phyloP scores from a whole-genome alignment of 2,329 filamentous ascomycete species.

The Ophiostoma sp. region DNA sequence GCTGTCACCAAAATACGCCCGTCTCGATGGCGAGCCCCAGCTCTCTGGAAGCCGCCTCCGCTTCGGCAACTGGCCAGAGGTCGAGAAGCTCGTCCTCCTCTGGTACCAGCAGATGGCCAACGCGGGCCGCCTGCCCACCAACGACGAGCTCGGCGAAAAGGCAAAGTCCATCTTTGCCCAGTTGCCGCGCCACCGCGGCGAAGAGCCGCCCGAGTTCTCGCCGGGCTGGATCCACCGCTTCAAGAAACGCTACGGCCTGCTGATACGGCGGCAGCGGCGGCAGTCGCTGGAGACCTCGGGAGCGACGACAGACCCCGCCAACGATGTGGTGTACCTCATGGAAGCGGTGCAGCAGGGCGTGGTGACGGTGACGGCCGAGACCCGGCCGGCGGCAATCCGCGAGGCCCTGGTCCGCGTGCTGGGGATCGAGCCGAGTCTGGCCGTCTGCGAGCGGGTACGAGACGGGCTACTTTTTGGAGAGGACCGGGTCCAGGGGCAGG shows the following conservation, averaged over 20 bases:
- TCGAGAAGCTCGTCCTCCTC: constrained; percentile 53
- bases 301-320: constrained; percentile 42
- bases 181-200: constrained; percentile 56
- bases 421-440: constrained; percentile 50
- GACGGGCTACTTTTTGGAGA: constrained; percentile 46
- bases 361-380: constrained; percentile 54
- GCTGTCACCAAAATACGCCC: constrained; percentile 56
- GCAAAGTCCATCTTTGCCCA: constrained; percentile 55
- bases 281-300: constrained; percentile 35
- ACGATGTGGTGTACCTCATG: constrained; percentile 56
- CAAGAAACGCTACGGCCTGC: constrained; percentile 57
- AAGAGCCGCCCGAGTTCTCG: constrained; percentile 56
- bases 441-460: constrained; percentile 52
- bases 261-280: constrained; percentile 42
- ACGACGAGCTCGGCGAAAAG: constrained; percentile 59
- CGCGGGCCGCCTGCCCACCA: constrained; percentile 54
- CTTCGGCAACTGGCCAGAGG: constrained; percentile 57
- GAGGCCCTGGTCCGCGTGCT: constrained; percentile 53
- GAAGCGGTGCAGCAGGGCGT: constrained; percentile 56
- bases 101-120: constrained; percentile 51
- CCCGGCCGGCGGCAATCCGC: constrained; percentile 54
- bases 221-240: constrained; percentile 61
- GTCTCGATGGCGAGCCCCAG: constrained; percentile 56
- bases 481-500: constrained; percentile 22
- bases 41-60: constrained; percentile 58